Evolutionary conservation across 768 basidiomycete species (phyloP).

Genomic region (Agaricus blazei): DNA sequence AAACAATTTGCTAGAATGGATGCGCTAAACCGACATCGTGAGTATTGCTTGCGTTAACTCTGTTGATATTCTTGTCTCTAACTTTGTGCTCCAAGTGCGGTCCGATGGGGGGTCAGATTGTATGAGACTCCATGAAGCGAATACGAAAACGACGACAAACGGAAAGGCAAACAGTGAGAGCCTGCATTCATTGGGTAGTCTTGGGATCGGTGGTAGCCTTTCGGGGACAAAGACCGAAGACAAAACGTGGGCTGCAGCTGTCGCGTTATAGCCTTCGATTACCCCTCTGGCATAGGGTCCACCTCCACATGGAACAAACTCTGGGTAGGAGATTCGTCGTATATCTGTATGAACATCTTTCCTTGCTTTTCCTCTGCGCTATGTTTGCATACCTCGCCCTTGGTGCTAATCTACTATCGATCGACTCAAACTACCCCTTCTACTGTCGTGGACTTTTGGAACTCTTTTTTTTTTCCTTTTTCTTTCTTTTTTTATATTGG

Average conservation of each 20-base stretch:
- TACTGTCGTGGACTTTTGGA: no score
- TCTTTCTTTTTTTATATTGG: no score
- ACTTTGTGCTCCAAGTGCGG: constrained; percentile 11
- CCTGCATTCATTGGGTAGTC: no score
- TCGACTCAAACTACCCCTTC: no score
- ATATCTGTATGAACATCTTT: no score
- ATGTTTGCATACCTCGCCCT: no score
- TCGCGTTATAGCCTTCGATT: constrained; percentile 5
- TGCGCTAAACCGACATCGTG: constrained; percentile 88
- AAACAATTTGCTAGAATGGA: constrained; percentile 95
- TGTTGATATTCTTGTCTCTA: background rate
- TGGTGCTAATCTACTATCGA: no score
- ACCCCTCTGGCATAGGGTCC: background rate
- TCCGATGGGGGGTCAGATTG: constrained; percentile 27
- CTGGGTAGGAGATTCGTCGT: no score
- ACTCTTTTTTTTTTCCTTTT: no score
- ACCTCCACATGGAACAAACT: no score
- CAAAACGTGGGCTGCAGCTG: background rate
- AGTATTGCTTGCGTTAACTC: constrained; percentile 27
- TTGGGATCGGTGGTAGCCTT: constrained; percentile 7
- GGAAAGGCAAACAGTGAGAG: background rate
- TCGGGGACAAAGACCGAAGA: background rate
- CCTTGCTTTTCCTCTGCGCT: no score
- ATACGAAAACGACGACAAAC: background rate
- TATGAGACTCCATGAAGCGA: constrained; percentile 17